Percentiles rank a stretch among this genome's conserved stretches.
Conservation (phyloP, 139 green algal genomes). For the Zygnema circumcarinatum region DNA sequence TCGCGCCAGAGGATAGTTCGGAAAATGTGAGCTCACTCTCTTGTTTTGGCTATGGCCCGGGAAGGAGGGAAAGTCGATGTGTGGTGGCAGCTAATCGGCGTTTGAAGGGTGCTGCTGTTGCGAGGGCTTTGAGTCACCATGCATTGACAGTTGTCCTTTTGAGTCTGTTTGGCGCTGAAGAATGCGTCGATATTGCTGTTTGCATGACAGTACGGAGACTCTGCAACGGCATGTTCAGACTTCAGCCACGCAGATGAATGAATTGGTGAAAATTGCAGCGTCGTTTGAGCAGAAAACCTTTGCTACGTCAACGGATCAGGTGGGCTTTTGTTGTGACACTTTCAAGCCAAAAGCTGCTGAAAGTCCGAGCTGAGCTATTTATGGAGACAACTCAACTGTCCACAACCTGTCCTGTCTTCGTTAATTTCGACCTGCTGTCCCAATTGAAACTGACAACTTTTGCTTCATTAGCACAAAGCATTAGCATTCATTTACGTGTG, state of each 20-base stretch:
- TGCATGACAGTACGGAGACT: not conserved
- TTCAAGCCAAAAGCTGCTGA: too few relatives aligned
- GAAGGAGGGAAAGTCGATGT: not conserved
- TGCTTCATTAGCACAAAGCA: too few relatives aligned
- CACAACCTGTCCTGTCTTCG: too few relatives aligned
- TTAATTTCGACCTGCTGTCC: too few relatives aligned
- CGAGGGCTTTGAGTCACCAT: not conserved
- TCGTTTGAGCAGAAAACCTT: slow-evolving; percentile 24
- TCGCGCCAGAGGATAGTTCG: not conserved
- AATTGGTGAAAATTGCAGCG: not conserved
- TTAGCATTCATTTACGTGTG: too few relatives aligned
- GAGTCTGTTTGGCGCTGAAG: not conserved
- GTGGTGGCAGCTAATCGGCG: not conserved
- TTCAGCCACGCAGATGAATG: slow-evolving; percentile 20
- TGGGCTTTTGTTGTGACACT: too few relatives aligned
- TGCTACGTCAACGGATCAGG: slow-evolving; percentile 11
- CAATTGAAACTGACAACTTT: too few relatives aligned
- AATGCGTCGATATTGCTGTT: not conserved
- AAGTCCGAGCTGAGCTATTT: too few relatives aligned
- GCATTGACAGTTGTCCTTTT: not conserved
- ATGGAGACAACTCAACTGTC: too few relatives aligned
- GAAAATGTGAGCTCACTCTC: not conserved
- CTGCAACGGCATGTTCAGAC: not conserved
- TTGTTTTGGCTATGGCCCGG: not conserved
- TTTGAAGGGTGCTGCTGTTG: not conserved